phyloP scores from a whole-genome alignment of 2,329 filamentous ascomycete species.

The Penicillium sp. region DNA sequence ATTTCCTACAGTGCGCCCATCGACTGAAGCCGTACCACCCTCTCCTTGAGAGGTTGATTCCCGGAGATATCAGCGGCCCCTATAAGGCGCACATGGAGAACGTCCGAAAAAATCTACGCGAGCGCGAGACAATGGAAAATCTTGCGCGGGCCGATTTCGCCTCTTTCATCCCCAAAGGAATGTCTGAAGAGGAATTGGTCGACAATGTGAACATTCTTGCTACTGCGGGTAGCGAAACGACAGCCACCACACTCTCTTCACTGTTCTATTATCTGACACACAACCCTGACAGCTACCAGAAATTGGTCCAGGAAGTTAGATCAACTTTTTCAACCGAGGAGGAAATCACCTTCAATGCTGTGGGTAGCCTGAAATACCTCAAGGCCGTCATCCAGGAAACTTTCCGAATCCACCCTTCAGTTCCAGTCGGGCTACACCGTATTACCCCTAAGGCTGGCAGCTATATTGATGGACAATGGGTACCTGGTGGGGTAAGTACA shows the following conservation, averaged over 20 bases:
- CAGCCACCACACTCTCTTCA: background rate
- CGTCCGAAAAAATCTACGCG: background rate
- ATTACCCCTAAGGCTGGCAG: background rate
- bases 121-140: background rate
- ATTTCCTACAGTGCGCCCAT: background rate
- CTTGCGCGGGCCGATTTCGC: conserved; percentile 1
- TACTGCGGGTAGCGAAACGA: background rate
- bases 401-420: conserved; percentile 6
- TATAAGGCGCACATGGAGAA: too few relatives aligned
- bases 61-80: background rate
- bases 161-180: background rate
- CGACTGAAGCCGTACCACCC: background rate
- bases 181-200: conserved; percentile 6
- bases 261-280: conserved; percentile 6
- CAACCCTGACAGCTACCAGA: background rate
- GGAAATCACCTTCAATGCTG: conserved; percentile 3
- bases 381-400: conserved; percentile 7
- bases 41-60: background rate
- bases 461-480: background rate
- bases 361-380: background rate
- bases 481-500: conserved; percentile 3
- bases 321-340: background rate
- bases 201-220: conserved; percentile 7
- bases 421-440: conserved; percentile 2
- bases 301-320: conserved; percentile 3